Conservation (phyloP, 805 yeast species). For the Yamadazyma sp. region DNA sequence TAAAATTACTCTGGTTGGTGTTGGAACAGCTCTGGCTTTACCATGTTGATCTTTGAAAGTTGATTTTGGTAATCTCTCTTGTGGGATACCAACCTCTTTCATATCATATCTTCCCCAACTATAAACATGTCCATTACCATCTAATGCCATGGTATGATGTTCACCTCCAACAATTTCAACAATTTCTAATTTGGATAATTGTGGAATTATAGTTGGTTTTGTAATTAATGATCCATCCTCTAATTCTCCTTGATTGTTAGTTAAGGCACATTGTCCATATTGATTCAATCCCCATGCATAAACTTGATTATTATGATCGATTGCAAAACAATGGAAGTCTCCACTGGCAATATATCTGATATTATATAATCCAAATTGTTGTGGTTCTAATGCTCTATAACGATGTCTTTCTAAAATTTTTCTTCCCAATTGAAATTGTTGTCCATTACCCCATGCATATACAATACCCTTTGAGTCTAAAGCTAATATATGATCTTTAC, state of each 20-base stretch:
- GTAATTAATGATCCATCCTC: slow-evolving; percentile 84
- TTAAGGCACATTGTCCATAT: slow-evolving; percentile 89
- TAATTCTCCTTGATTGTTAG: slow-evolving; percentile 57
- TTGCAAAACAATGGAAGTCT: slow-evolving; percentile 94
- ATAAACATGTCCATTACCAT: slow-evolving; percentile 69
- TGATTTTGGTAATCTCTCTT: slow-evolving; percentile 61
- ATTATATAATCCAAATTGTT: slow-evolving; percentile 77
- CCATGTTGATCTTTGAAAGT: slow-evolving; percentile 79
- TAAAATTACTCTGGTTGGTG: slow-evolving; percentile 64
- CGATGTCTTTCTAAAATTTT: slow-evolving; percentile 77
- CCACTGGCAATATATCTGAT: slow-evolving; percentile 85
- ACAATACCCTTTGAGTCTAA: slow-evolving; percentile 82
- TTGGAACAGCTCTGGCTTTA: slow-evolving; percentile 78
- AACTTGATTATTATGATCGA: slow-evolving; percentile 67
- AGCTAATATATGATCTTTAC: slow-evolving; percentile 89
- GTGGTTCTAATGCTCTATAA: slow-evolving; percentile 70
- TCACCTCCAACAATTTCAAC: slow-evolving; percentile 83
- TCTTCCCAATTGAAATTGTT: slow-evolving; percentile 88
- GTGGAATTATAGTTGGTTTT: slow-evolving; percentile 71
- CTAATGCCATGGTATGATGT: slow-evolving; percentile 82
- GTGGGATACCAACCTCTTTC: slow-evolving; percentile 84
- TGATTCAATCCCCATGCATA: slow-evolving; percentile 95
- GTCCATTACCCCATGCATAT: slow-evolving; percentile 97
- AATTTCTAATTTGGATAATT: slow-evolving; percentile 57
- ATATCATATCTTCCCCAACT: slow-evolving; percentile 92